Conservation (phyloP, 495 filamentous ascomycete genomes). For the Stereocaulon alpinum region DNA sequence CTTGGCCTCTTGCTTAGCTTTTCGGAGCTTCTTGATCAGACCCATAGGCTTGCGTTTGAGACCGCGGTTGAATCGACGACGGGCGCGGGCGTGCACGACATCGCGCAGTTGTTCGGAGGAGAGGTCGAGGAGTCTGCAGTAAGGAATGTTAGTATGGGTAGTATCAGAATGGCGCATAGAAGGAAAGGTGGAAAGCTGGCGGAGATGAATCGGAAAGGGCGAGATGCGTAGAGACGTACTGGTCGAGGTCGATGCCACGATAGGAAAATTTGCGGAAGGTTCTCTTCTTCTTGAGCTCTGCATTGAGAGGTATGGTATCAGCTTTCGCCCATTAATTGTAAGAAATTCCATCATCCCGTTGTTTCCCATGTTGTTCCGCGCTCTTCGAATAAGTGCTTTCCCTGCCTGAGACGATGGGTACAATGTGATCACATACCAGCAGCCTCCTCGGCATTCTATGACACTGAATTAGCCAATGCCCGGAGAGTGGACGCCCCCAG, state of each 20-base stretch:
- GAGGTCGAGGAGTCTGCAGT: constrained; percentile 82
- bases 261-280: constrained; percentile 99
- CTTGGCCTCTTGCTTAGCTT: constrained; percentile 98
- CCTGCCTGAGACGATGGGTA: background rate
- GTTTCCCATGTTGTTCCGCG: background rate
- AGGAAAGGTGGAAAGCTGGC: constrained; percentile 16
- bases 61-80: constrained; percentile 97
- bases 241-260: constrained; percentile 97
- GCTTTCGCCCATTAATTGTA: background rate
- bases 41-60: constrained; percentile 99
- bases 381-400: background rate
- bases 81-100: constrained; percentile 97
- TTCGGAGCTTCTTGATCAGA: constrained; percentile 99
- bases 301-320: constrained; percentile 9
- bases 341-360: background rate
- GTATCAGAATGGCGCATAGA: constrained; percentile 14
- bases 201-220: constrained; percentile 34
- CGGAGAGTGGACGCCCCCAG: background rate
- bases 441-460: constrained; percentile 75
- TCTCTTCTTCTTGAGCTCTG: constrained; percentile 98
- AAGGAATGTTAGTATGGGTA: constrained; percentile 35
- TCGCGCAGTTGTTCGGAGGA: constrained; percentile 97
- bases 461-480: constrained; percentile 31
- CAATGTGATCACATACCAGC: constrained; percentile 51
- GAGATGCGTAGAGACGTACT: constrained; percentile 51